These are phyloP conservation scores for Metschnikowia lochheadii DNA, from an alignment of 805 yeast species.

Conservation along the genomic window DNA sequence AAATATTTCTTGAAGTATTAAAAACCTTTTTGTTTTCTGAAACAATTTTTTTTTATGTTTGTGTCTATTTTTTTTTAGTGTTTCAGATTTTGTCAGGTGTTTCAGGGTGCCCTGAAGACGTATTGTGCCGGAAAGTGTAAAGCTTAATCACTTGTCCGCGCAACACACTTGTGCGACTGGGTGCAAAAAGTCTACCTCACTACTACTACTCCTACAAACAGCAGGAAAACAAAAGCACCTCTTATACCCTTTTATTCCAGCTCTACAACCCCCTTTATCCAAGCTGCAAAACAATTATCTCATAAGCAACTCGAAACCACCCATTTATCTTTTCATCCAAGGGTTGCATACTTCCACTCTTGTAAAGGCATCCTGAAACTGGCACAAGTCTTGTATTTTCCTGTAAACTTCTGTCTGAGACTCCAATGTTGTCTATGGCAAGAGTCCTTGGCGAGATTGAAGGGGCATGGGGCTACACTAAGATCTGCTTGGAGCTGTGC, in stretches of 20 bases:
- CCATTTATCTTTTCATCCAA: background rate
- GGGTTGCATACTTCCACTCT: background rate
- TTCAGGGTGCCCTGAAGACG: background rate
- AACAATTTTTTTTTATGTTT: no score
- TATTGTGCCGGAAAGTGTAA: background rate
- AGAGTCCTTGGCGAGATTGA: background rate
- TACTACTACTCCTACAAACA: background rate
- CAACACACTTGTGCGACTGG: background rate
- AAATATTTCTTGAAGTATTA: no score
- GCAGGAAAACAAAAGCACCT: background rate
- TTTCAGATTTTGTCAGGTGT: background rate
- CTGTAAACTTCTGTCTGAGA: background rate
- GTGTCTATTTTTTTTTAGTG: background rate
- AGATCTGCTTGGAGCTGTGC: conserved; percentile 1
- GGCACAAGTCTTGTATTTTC: background rate
- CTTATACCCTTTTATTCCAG: background rate
- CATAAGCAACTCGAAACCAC: background rate
- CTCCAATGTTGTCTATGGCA: background rate
- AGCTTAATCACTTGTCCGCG: background rate
- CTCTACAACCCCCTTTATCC: background rate
- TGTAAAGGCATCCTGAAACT: background rate
- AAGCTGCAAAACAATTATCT: background rate
- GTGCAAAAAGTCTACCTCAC: background rate
- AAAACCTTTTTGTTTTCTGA: no score
- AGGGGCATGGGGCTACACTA: background rate